Base-by-base conservation (phyloP, 495 filamentous ascomycete genomes). In the Xylaria acuta region DNA sequence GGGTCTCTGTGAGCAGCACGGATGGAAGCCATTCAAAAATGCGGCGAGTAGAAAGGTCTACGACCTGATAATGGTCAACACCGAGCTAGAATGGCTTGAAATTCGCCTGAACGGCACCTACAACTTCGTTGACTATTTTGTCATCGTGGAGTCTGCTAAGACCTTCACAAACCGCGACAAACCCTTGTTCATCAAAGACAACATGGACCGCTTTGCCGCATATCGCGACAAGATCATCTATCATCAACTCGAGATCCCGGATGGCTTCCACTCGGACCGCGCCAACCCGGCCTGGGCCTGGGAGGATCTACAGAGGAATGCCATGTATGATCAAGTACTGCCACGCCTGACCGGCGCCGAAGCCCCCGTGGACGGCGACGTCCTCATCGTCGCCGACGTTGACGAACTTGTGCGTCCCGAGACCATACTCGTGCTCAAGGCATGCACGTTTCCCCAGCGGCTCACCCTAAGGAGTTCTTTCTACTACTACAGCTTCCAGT, bases 401-500 rank as follows among this genome's bases (percentile, higher is more conserved):
- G 86, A 88, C 76, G 87, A 89, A 70, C 82, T 88, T 62, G 80
- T 86, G 8, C 85, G 85, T 3, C 85, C 86, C 1, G 79, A 77
- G 43, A 81, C 84, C 1, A 71, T 89, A 16, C 70, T 75, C 9
- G 68, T 84, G 2, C 81, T 89, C 0, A 82, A 83, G 2, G 79
- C 82, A 6, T 89, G 87, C 79, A 68, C 63, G 3, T 87, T 88
- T 76, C 86, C 87, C 1, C 81, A 80, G 14, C 83, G 87, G 12
- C 77, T 87, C 32, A 89, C 87, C 7, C 81, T 89, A n/a, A 76
- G 83, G 20, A 84, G 79, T 30, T 74, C 80, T 32, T 88, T 87
- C 77, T 88, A 88, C 75, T 87, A 88, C 75, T 89, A 89, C 79
- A 81, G 78, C 69, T 89, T 88, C 77, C 87, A 89, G 76, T 88